These are phyloP conservation scores for Auriculariales sp. DNA, from an alignment of 768 basidiomycete genomes.

Conservation along the genomic window DNA sequence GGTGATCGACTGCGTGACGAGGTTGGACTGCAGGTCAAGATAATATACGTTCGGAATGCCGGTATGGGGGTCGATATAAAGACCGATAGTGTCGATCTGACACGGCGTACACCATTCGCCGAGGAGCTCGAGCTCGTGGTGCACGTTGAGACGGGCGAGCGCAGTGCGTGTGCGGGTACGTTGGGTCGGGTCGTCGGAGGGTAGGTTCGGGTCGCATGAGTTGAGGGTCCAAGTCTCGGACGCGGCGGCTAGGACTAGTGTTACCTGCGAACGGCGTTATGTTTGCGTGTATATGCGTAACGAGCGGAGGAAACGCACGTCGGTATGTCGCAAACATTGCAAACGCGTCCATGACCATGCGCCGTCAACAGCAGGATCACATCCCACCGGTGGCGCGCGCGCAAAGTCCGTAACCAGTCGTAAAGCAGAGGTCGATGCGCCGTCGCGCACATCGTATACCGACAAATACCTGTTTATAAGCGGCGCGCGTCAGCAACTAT, in stretches of 20 bases:
- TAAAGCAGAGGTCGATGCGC: constrained; percentile 21
- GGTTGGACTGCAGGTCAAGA: constrained; percentile 6
- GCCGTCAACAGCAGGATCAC: constrained; percentile 5
- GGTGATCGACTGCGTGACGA: constrained; percentile 2
- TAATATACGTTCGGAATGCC: constrained; percentile 20
- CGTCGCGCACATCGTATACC: constrained; percentile 39
- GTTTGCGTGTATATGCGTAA: background rate
- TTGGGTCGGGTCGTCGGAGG: constrained; percentile 16
- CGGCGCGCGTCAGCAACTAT: constrained; percentile 2
- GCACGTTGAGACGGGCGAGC: constrained; percentile 19
- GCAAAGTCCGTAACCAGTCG: constrained; percentile 16
- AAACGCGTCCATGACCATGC: constrained; percentile 22
- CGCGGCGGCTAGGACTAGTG: constrained; percentile 8
- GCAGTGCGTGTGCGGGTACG: constrained; percentile 30
- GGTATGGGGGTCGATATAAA: background rate
- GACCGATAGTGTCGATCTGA: constrained; percentile 19
- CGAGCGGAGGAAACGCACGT: constrained; percentile 12
- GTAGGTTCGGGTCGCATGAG: constrained; percentile 9
- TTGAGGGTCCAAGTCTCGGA: constrained; percentile 1
- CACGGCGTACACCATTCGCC: constrained; percentile 44
- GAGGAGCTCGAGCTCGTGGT: constrained; percentile 27
- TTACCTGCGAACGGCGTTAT: constrained; percentile 2
- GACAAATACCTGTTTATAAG: constrained; percentile 31
- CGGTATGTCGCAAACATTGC: constrained; percentile 13
- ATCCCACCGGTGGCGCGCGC: constrained; percentile 15